Conservation (phyloP, 768 basidiomycete genomes). For the Pleurotus platypus region DNA sequence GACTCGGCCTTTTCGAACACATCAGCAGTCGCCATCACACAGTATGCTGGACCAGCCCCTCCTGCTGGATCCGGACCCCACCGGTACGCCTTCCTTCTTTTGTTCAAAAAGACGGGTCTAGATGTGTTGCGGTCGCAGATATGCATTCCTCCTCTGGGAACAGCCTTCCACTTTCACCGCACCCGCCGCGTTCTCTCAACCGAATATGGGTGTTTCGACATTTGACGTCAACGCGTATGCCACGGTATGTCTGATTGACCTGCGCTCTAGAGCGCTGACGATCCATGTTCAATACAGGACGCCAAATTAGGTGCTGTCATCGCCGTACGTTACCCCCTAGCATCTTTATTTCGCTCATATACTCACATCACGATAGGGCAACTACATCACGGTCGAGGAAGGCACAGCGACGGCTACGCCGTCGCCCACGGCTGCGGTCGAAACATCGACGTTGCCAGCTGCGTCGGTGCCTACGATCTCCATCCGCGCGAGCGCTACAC, state of each 20-base stretch:
- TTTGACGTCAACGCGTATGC: slow-evolving; percentile 61
- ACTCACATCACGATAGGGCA: slow-evolving; percentile 38
- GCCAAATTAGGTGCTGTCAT: slow-evolving; percentile 56
- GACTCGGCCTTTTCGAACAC: slow-evolving; percentile 37
- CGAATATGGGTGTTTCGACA: slow-evolving; percentile 47
- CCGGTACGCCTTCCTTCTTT: slow-evolving; percentile 36
- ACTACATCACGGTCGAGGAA: slow-evolving; percentile 71
- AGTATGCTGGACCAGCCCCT: slow-evolving; percentile 74
- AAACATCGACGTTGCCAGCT: slow-evolving; percentile 51
- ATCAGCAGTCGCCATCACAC: slow-evolving; percentile 49
- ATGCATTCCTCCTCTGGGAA: slow-evolving; percentile 60
- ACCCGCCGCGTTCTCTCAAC: slow-evolving; percentile 49
- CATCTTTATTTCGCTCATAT: not conserved
- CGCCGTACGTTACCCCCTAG: slow-evolving; percentile 37
- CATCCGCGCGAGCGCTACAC: not conserved
- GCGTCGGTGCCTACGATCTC: not conserved
- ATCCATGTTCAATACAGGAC: slow-evolving; percentile 25
- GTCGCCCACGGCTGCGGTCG: slow-evolving; percentile 60
- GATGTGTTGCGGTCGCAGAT: slow-evolving; percentile 35
- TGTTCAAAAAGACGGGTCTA: not conserved
- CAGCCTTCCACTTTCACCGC: slow-evolving; percentile 64
- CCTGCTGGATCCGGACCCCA: slow-evolving; percentile 69
- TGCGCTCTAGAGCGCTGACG: not conserved
- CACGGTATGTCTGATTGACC: slow-evolving; percentile 28
- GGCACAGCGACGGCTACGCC: slow-evolving; percentile 53